Evolutionary conservation across 2,329 filamentous ascomycete genomes (phyloP).

Genomic region (Sclerotinia nivalis): DNA sequence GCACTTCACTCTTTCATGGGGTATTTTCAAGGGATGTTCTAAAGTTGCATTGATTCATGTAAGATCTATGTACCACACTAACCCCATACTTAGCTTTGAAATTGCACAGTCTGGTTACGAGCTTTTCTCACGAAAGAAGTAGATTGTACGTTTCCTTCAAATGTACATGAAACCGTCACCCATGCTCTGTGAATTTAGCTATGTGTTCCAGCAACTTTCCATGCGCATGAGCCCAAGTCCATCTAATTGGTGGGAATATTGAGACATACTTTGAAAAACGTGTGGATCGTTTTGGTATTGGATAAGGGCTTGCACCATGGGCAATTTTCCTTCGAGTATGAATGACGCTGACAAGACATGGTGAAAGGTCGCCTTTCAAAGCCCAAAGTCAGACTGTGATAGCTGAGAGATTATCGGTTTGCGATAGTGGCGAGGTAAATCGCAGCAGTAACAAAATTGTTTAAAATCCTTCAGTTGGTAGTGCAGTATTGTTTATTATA

Average conservation of each 20-base stretch:
- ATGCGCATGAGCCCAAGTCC: not conserved
- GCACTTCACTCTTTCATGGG: too few relatives aligned
- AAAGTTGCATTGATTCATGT: not conserved
- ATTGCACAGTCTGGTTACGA: not conserved
- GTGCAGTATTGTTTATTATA: too few relatives aligned
- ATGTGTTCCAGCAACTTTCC: too few relatives aligned
- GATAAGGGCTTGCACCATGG: not conserved
- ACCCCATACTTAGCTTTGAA: too few relatives aligned
- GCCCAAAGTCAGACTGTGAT: too few relatives aligned
- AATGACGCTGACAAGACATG: not conserved
- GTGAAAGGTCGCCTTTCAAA: rapidly evolving
- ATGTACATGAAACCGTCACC: not conserved
- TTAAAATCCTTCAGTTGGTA: not conserved
- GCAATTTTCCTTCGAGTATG: not conserved
- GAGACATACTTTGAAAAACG: conserved; percentile 10
- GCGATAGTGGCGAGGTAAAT: too few relatives aligned
- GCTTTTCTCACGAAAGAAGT: not conserved
- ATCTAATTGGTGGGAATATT: too few relatives aligned
- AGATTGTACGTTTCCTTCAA: not conserved
- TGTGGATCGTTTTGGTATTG: not conserved
- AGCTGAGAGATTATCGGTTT: not conserved
- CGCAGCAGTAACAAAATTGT: not conserved
- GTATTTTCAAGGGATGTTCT: too few relatives aligned
- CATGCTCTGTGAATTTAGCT: not conserved
- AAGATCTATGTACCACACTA: not conserved